phyloP scores from a whole-genome alignment of 208 protist species.

The Leishmania amazonensis region DNA sequence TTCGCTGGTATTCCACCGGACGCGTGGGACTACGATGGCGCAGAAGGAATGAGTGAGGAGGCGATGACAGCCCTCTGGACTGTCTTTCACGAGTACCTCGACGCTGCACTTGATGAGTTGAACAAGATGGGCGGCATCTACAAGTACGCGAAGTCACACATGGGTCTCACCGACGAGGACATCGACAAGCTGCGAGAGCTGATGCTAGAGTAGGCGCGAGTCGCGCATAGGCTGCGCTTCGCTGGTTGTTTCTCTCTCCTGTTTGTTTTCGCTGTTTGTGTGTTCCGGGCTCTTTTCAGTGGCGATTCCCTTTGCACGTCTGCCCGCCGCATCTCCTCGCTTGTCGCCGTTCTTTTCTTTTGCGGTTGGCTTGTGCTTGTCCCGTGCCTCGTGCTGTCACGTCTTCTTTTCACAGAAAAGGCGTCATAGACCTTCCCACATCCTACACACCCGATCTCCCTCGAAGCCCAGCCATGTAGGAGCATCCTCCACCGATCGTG shows the following conservation, averaged over 20 bases:
- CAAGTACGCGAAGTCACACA: conserved; percentile 28
- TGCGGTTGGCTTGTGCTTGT: background rate
- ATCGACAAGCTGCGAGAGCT: conserved; percentile 34
- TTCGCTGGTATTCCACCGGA: conserved; percentile 29
- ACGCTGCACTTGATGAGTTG: conserved; percentile 22
- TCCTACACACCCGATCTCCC: background rate
- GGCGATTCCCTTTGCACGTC: background rate
- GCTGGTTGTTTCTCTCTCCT: background rate
- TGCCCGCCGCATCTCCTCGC: background rate
- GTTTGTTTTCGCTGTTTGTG: background rate
- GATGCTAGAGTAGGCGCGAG: conserved; percentile 34
- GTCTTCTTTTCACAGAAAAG: background rate
- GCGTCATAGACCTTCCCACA: background rate
- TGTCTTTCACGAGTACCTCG: conserved; percentile 27
- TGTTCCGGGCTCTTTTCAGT: background rate
- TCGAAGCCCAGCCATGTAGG: background rate
- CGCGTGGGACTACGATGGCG: conserved; percentile 20
- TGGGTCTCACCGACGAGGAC: conserved; percentile 41
- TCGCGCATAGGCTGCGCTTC: background rate
- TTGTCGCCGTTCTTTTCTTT: background rate
- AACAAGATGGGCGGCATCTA: conserved; percentile 32
- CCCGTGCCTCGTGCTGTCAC: background rate
- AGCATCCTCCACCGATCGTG: background rate
- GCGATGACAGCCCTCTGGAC: conserved; percentile 33
- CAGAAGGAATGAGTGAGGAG: conserved; percentile 26